These are phyloP conservation scores for Tanozyma kutaoensis DNA, from an alignment of 805 yeast species.

Conservation along the genomic window DNA sequence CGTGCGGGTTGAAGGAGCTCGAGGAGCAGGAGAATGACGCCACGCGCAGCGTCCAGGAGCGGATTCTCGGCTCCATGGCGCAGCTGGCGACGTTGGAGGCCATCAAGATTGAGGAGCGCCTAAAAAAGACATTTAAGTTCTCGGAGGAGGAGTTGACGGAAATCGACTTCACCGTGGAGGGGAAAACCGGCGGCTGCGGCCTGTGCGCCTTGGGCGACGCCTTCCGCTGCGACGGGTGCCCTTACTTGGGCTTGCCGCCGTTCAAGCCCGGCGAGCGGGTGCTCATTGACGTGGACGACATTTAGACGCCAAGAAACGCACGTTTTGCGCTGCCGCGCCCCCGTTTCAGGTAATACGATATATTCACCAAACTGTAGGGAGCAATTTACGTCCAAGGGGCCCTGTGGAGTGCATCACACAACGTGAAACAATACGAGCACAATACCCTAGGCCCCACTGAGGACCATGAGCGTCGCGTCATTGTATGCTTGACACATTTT, in stretches of 20 bases:
- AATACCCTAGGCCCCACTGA: no score
- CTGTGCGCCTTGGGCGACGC: conserved; percentile 97
- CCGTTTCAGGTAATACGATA: no score
- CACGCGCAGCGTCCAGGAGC: conserved; percentile 30
- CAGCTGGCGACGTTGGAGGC: conserved; percentile 41
- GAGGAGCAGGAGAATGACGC: conserved; percentile 52
- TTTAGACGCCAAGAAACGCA: conserved; percentile 30
- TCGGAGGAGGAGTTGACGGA: conserved; percentile 67
- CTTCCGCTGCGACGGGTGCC: conserved; percentile 96
- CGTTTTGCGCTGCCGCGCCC: no score
- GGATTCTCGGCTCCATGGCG: conserved; percentile 34
- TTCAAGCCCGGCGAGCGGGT: conserved; percentile 95
- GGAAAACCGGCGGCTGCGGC: conserved; percentile 95
- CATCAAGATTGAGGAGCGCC: conserved; percentile 36
- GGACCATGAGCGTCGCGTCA: no score
- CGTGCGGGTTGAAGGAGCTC: conserved; percentile 87
- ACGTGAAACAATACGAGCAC: no score
- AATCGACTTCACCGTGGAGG: conserved; percentile 91
- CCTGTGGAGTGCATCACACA: no score
- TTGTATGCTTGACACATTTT: no score
- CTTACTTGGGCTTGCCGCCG: conserved; percentile 93
- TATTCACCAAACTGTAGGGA: no score
- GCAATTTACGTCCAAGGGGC: no score
- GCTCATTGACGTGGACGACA: conserved; percentile 67
- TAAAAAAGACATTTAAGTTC: conserved; percentile 34